Percentiles rank a stretch among this genome's conserved stretches.
These are phyloP conservation scores for Suhomyces bokatorum DNA, from an alignment of 1,139 yeast genomes.

Conservation along the genomic window DNA sequence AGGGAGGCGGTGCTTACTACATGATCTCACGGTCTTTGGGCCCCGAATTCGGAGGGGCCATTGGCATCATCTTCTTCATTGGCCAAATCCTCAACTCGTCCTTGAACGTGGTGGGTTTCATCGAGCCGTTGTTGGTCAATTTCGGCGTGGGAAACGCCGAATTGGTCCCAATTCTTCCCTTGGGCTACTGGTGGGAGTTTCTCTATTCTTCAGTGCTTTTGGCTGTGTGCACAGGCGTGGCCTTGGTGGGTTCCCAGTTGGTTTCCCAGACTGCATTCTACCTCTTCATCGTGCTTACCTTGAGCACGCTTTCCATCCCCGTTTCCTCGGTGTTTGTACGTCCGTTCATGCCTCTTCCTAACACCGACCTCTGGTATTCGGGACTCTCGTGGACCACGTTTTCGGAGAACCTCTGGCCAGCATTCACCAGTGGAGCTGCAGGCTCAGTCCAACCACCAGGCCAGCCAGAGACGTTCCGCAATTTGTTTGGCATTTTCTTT, in stretches of 20 bases:
- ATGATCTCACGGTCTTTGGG: constrained; percentile 81
- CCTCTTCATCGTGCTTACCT: constrained; percentile 64
- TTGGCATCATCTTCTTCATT: constrained; percentile 72
- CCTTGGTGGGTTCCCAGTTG: constrained; percentile 78
- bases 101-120: constrained; percentile 76
- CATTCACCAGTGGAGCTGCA: constrained; percentile 87
- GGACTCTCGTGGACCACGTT: constrained; percentile 74
- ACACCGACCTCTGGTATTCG: constrained; percentile 55
- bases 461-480: constrained; percentile 68
- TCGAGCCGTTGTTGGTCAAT: constrained; percentile 70
- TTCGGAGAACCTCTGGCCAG: constrained; percentile 66
- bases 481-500: constrained; percentile 90
- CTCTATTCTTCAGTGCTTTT: constrained; percentile 66
- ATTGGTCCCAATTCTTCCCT: constrained; percentile 48
- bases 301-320: constrained; percentile 83
- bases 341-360: constrained; percentile 51
- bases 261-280: constrained; percentile 84
- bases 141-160: constrained; percentile 63
- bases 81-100: constrained; percentile 78
- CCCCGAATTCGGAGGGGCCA: constrained; percentile 83
- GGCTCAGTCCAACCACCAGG: constrained; percentile 69
- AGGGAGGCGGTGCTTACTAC: constrained; percentile 84
- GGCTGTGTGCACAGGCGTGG: constrained; percentile 70
- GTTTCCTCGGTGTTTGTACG: constrained; percentile 64
- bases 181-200: constrained; percentile 59